Evolutionary conservation across 2,329 filamentous ascomycete species (phyloP).

Genomic region (Cladosporium cucumerinum): DNA sequence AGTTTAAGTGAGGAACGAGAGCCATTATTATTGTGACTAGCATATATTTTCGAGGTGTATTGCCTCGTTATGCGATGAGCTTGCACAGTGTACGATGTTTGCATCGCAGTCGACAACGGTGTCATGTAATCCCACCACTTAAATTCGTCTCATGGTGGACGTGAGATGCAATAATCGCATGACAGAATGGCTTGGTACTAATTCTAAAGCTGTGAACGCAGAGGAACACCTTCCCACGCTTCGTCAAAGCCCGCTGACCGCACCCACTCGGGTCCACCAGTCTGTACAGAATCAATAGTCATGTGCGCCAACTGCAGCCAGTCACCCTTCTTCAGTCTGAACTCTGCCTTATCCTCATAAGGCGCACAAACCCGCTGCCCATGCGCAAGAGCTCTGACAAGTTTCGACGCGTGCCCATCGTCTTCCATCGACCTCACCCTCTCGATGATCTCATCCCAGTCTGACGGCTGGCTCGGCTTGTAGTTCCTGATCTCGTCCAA

Average conservation of each 20-base stretch:
- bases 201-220: constrained; percentile 6
- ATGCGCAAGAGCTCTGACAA: constrained; percentile 66
- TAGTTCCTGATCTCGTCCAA: constrained; percentile 61
- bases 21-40: background rate
- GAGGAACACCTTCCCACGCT: constrained; percentile 55
- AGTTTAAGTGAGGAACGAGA: background rate
- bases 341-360: constrained; percentile 47
- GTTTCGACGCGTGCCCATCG: constrained; percentile 79
- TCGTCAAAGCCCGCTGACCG: constrained; percentile 60
- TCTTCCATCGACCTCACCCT: constrained; percentile 54
- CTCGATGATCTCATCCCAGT: constrained; percentile 46
- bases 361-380: constrained; percentile 53
- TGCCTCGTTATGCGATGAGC: background rate
- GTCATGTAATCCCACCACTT: background rate
- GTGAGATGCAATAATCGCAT: background rate
- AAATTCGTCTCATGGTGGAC: background rate
- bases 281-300: constrained; percentile 60
- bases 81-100: background rate
- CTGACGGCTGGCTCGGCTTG: constrained; percentile 44
- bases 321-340: constrained; percentile 48
- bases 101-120: background rate
- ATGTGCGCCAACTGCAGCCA: constrained; percentile 62
- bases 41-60: background rate
- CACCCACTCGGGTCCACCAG: constrained; percentile 55
- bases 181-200: background rate